Base-by-base conservation (phyloP, 495 filamentous ascomycete genomes). In the Penicillium paxilli region DNA sequence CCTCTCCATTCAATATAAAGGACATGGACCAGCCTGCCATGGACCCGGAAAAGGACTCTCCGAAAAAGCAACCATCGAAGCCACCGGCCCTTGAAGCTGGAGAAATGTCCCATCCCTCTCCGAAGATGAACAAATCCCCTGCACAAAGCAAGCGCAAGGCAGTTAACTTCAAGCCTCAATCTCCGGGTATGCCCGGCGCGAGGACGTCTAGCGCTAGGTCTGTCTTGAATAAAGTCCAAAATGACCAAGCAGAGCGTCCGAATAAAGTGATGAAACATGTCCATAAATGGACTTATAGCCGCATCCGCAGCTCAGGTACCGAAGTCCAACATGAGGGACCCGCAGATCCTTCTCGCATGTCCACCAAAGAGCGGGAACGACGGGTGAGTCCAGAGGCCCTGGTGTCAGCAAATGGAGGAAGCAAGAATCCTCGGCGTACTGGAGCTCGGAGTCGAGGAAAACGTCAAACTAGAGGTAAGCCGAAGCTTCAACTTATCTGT, bases 381-480 rank as follows among this genome's bases (percentile, higher is more conserved):
- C 59, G 59, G 20, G 35, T 48, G 9, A 65, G 56, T 21, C 58
- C 62, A 2, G 55, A 63, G 22, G 52, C 54, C 1, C 54, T 67
- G 30, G 57, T 62, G 19, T 63, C 62, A 17, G 64, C 58, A 1
- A 63, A 47, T 33, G 65, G 59, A 35, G 45, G 44, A 23, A 46
- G 14, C 16, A 41, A 56, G 14, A 19, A 25, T 14, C 25, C 10
- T 20, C 26, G 26, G 22, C 51, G 47, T 19, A 28, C 50, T 10
- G 54, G 25, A 19, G 40, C 19, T 35, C 60, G 62, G 30, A 47
- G 54, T 20, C 55, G 67, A 0, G 51, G 55, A 9, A 60, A 54
- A 17, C 60, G 70, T 16, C 62, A 51, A 21, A 58, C 66, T 38
- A 56, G 67, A 61, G 64, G 70, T 72, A 66, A 41, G 53, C 10